Conservation (phyloP, 768 basidiomycete genomes). For the Boletellus emodensis region DNA sequence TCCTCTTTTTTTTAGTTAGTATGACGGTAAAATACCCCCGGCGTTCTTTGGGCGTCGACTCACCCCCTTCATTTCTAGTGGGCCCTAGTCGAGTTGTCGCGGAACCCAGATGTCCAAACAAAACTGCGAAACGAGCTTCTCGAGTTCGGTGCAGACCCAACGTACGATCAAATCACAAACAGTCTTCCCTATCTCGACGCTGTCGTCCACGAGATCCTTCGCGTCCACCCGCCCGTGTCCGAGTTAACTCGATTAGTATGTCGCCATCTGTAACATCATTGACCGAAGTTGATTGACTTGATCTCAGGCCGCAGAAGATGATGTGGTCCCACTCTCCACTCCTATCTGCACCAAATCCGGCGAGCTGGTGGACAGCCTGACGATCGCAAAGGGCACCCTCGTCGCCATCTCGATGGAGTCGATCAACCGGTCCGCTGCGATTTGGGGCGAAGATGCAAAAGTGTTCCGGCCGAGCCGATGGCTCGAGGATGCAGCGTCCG, state of each 20-base stretch:
- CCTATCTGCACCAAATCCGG: constrained; percentile 44
- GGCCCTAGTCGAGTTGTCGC: constrained; percentile 54
- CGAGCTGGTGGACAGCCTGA: constrained; percentile 33
- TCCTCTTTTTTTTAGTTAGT: too few relatives aligned
- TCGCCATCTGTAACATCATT: background rate
- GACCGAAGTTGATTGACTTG: too few relatives aligned
- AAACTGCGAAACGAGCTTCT: constrained; percentile 48
- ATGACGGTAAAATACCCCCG: constrained; percentile 13
- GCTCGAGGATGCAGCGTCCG: constrained; percentile 33
- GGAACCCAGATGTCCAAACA: constrained; percentile 42
- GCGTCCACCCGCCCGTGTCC: constrained; percentile 37
- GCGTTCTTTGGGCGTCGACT: background rate
- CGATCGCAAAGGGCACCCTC: constrained; percentile 44
- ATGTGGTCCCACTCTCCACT: constrained; percentile 50
- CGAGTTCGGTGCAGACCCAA: constrained; percentile 43
- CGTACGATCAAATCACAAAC: constrained; percentile 49
- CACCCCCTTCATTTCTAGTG: constrained; percentile 34
- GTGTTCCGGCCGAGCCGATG: constrained; percentile 63
- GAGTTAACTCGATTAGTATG: constrained; percentile 18
- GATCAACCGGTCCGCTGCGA: constrained; percentile 45
- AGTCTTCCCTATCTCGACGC: constrained; percentile 53
- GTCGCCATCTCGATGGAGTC: constrained; percentile 41
- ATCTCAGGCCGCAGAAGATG: constrained; percentile 42
- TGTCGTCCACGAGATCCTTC: constrained; percentile 42
- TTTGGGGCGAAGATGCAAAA: constrained; percentile 61